Evolutionary conservation across 2,329 filamentous ascomycete genomes (phyloP), one percentile per base, ranked within the genome.

Genomic region (Fusarium sp.): DNA sequence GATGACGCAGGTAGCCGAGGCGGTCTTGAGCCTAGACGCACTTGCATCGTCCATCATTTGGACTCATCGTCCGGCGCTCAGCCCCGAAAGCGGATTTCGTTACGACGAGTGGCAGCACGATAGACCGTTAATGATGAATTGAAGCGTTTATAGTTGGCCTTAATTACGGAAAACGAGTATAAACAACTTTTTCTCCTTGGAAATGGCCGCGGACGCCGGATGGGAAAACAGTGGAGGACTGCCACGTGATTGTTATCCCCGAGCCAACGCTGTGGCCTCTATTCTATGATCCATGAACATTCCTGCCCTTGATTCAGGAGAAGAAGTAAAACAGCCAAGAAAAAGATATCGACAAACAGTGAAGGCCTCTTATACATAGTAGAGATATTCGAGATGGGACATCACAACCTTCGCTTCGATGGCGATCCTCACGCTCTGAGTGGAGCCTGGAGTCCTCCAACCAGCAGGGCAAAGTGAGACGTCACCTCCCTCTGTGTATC

Each of bases 371-470:
- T 23, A 44, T 43, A 57, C 7, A 36, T 15, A 36, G 14, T 32
- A 58, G 6, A 21, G 39, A 21, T 20, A 24, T 28, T 40, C 24
- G 36, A 52, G 7, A 68, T 68, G 65, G 65, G 65, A 30, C 78
- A 80, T 51, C 78, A 80, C 43, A 80, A 79, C 20, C 72, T 75
- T 36, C 76, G 74, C 53, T 80, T 78, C 40, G 72, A 74, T 7
- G 76, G 76, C 56, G 78, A 80, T 60, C 65, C 71, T 40, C 66
- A 76, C 49, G 73, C 78, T 21, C 48, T 76, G 42, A 67, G 68
- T 34, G 79, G 79, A 40, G 73, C 67, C 32, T 81, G 79, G 79
- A 77, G 79, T 51, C 76, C 77, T n/a, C 76, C 78, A 15, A 80
- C 75, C 21, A 81, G 79, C 65, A 73, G 69, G 19, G 79, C 78